These are phyloP conservation scores for Colletotrichum noveboracense DNA, from an alignment of 2,329 filamentous ascomycete species.

Conservation along the genomic window DNA sequence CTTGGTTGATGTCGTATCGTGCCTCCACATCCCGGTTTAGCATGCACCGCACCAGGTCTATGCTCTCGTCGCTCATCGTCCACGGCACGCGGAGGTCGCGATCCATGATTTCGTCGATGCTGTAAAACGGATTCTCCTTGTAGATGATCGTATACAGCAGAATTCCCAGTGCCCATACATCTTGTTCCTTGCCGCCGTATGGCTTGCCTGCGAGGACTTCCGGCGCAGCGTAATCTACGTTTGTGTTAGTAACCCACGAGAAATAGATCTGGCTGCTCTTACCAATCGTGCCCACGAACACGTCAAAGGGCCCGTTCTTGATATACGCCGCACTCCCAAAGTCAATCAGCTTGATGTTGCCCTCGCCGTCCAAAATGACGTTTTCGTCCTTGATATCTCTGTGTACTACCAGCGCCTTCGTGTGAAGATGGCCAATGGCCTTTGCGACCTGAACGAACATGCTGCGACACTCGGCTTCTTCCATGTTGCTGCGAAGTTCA, in stretches of 20 bases:
- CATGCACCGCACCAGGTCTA: constrained; percentile 91
- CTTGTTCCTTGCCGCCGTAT: constrained; percentile 95
- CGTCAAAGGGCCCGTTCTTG: constrained; percentile 97
- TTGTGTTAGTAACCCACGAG: background rate
- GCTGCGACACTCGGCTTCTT: constrained; percentile 89
- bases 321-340: constrained; percentile 98
- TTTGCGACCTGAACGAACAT: constrained; percentile 94
- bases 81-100: constrained; percentile 92
- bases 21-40: constrained; percentile 86
- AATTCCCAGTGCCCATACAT: constrained; percentile 97
- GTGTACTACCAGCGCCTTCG: constrained; percentile 89
- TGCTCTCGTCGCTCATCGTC: constrained; percentile 87
- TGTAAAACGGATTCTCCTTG: constrained; percentile 99
- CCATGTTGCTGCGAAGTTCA: constrained; percentile 94
- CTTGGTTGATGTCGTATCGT: constrained; percentile 84
- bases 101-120: constrained; percentile 98
- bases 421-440: constrained; percentile 90
- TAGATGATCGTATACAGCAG: constrained; percentile 98
- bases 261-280: constrained; percentile 39
- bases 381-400: constrained; percentile 99
- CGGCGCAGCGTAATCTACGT: constrained; percentile 92
- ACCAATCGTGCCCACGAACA: constrained; percentile 99
- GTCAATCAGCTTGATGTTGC: constrained; percentile 95
- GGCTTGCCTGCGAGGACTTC: constrained; percentile 92
- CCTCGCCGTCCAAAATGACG: constrained; percentile 92